These are phyloP conservation scores for Trichoderma atroviride DNA, from an alignment of 2,329 filamentous ascomycete species.

Conservation along the genomic window DNA sequence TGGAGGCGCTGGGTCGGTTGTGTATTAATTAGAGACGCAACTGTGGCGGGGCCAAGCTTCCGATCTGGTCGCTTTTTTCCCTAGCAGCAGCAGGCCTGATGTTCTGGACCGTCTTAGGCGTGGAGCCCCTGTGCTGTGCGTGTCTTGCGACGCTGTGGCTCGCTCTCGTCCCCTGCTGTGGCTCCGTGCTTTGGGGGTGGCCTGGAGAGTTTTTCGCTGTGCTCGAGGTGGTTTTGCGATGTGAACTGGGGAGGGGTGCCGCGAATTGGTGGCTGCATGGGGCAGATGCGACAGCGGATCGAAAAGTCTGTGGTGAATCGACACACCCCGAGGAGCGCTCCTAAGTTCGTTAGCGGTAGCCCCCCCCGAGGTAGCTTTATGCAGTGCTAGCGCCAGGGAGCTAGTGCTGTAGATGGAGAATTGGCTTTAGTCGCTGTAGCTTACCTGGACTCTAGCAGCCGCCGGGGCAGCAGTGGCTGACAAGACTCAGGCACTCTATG, in stretches of 20 bases:
- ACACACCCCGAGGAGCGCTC: constrained; percentile 27
- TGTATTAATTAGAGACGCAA: constrained; percentile 27
- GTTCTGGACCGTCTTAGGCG: constrained; percentile 28
- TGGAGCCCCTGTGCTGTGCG: constrained; percentile 25
- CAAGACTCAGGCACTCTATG: constrained; percentile 12
- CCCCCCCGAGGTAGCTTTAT: constrained; percentile 7
- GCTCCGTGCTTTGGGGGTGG: constrained; percentile 26
- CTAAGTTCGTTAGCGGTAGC: constrained; percentile 4
- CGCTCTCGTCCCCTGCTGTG: constrained; percentile 27
- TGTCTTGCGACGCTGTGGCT: constrained; percentile 26
- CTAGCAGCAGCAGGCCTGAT: constrained; percentile 18
- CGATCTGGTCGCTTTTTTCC: constrained; percentile 26
- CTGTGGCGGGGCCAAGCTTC: constrained; percentile 25
- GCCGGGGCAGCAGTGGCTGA: constrained; percentile 15
- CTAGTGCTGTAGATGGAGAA: constrained; percentile 20
- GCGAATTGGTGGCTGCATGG: constrained; percentile 23
- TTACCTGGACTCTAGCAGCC: not conserved
- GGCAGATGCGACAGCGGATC: constrained; percentile 28
- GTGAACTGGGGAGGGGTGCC: constrained; percentile 9
- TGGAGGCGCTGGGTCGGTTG: constrained; percentile 25
- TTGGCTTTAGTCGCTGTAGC: constrained; percentile 8
- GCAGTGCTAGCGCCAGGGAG: constrained; percentile 9
- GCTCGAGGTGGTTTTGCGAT: constrained; percentile 11
- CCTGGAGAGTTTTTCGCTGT: not conserved
- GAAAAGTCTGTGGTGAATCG: constrained; percentile 28